Evolutionary conservation across 2,329 filamentous ascomycete genomes (phyloP), one percentile per base, ranked within the genome.

Genomic region (Alternaria alternata): DNA sequence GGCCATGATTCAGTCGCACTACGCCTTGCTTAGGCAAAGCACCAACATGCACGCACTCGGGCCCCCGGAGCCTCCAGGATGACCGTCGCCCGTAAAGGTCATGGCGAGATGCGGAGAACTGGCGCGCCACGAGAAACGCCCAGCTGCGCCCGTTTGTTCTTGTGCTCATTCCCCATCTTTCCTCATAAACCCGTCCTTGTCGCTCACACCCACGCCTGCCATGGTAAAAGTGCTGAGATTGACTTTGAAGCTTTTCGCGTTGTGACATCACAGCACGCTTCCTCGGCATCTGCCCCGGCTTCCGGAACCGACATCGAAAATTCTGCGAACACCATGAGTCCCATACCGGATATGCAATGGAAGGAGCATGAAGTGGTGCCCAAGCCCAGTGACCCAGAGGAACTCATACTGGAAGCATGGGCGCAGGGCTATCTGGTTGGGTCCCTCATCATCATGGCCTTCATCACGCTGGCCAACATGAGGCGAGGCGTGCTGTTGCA

Each of bases 391-490:
- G 64, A 78, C 39, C 68, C 73, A 3, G 63, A 74, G 32, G 71
- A 76, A 51, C 64, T 80, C 52, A 68, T 79, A 22, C 66, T 80
- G 11, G 78, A 80, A 64, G 75, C 76, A 55, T 80, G 78, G 78
- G 74, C 76, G 6, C 75, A 79, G 65, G 78, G 78, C 41, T 78
- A 74, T 46, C 71, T 80, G 64, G 76, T 79, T n/a, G 78, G 78
- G 22, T 75, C 76, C 12, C 72, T 84, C 32, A 75, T 84, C 60
- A 80, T 84, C 49, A 83, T 84, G 81, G 73, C 76, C 18, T 81
- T 79, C 62, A 79, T 84, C 43, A 81, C 82, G 18, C 68, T 84
- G 28, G 79, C 81, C 24, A 84, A 84, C 63, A 84, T 84, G 82
- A 75, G 82, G 38, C 73, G 76, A 64, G 75, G 78, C 39, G 80